Base-by-base conservation (phyloP, 129 eudicot genomes). In the Heracleum sosnowskyi region DNA sequence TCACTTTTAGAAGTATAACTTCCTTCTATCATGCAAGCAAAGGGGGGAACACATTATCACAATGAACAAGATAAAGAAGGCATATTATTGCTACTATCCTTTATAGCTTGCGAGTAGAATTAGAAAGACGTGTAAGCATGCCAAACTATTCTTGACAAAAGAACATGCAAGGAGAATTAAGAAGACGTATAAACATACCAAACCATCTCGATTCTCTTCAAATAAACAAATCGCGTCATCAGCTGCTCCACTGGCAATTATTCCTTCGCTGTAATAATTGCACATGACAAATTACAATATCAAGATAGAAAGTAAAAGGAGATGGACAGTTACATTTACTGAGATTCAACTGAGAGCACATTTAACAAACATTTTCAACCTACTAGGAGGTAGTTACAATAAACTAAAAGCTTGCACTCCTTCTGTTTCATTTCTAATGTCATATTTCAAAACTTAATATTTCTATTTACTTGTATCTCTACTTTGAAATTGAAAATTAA, bases 161-260 rank as follows among this genome's bases (percentile, higher is more conserved):
- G n/a, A 76, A 57, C 33, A 57, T n/a, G 16, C 66, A 57, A 57
- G 4, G 10, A 28, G 17, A 51, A 51, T 17, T 2, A 22, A 60
- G 53, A 34, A 36, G 60, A 24, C 42, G 44, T 5, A 39, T 55
- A 26, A 71, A 62, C 47, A 82, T 89, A 94, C 98, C 90, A 68
- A 71, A 75, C 85, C 86, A 77, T 90, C 91, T 41, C 85, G 80
- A 55, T 83, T 85, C 85, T 91, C 92, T 17, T 76, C 91, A 85
- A 96, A 96, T 53, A 96, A 79, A 75, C 99, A 85, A 69, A 96
- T 85, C 34, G 97, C 93, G 86, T 92, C 94, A 84, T 92, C 99
- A 78, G 99, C 99, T 76, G 99, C 99, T 77, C 99, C 99, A 82
- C 79, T 90, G 76, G 97, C 92, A 79, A 94, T 90, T 81, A 94